Conservation (phyloP, 2,329 filamentous ascomycete genomes). For the Trichoderma sp. region DNA sequence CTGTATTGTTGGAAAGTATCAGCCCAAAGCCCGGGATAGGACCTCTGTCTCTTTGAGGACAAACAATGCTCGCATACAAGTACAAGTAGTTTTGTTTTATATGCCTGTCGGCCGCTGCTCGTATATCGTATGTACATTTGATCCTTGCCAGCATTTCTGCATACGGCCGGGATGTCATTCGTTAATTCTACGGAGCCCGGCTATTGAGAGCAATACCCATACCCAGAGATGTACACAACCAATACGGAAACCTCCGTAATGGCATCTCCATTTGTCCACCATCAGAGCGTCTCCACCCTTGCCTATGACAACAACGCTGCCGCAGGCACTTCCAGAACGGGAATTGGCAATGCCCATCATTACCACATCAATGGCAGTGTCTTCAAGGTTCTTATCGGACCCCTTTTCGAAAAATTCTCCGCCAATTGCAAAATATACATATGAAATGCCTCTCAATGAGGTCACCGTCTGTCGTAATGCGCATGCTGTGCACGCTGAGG, state of each 20-base stretch:
- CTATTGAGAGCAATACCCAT: not conserved
- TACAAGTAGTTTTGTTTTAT: not conserved
- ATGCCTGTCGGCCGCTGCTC: not conserved
- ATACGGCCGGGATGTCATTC: not conserved
- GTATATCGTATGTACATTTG: not conserved
- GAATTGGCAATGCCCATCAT: slow-evolving; percentile 9
- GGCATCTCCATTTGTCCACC: not conserved
- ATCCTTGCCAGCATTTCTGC: not conserved
- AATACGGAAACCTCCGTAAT: not conserved
- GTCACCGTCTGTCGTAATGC: not conserved
- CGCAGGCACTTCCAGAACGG: not conserved
- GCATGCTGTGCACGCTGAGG: not conserved
- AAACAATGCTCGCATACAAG: not conserved
- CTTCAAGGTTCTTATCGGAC: slow-evolving; percentile 2
- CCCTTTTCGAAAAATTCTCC: not conserved
- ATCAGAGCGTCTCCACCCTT: slow-evolving; percentile 1
- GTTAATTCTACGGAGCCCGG: not conserved
- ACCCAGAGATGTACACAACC: not conserved
- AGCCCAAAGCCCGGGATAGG: not conserved
- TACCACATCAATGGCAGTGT: not conserved
- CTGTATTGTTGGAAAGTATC: not conserved
- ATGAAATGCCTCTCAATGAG: not conserved
- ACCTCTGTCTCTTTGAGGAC: not conserved
- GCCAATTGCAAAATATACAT: not conserved
- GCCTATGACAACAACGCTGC: not conserved